Evolutionary conservation across 345 rosid genomes (phyloP).

Genomic region (Erodium maritimum): DNA sequence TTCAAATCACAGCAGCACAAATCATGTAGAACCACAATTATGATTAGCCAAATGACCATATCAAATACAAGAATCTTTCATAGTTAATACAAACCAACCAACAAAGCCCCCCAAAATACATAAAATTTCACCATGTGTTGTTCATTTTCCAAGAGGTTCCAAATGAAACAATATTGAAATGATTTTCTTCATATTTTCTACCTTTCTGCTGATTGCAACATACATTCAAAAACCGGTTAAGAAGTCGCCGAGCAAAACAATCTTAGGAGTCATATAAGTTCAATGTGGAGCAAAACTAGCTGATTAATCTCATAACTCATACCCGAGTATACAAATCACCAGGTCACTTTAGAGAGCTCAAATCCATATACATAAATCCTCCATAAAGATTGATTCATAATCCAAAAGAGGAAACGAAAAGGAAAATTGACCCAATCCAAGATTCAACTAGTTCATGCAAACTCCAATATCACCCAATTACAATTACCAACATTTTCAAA

Average conservation of each 20-base stretch:
- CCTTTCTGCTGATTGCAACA: neutral
- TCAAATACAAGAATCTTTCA: neutral
- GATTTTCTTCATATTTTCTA: neutral
- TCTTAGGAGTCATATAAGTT: neutral
- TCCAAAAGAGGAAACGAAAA: too few species aligned
- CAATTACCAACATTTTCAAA: too few species aligned
- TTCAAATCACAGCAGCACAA: neutral
- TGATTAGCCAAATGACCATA: too few species aligned
- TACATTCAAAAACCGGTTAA: neutral
- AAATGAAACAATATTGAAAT: slow-evolving; percentile 2
- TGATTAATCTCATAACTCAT: neutral
- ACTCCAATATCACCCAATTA: too few species aligned
- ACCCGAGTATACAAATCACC: neutral
- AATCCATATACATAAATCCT: neutral
- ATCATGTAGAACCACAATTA: neutral
- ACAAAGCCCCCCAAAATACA: too few species aligned
- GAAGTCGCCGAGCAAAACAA: neutral
- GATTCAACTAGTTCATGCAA: too few species aligned
- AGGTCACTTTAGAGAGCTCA: neutral
- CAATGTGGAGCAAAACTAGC: neutral
- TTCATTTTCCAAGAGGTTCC: neutral
- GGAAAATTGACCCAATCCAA: neutral
- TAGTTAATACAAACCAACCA: too few species aligned
- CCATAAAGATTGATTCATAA: too few species aligned
- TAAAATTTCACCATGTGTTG: too few species aligned